Conservation (phyloP, 139 green algal genomes). For the Coccomyxa sp. region DNA sequence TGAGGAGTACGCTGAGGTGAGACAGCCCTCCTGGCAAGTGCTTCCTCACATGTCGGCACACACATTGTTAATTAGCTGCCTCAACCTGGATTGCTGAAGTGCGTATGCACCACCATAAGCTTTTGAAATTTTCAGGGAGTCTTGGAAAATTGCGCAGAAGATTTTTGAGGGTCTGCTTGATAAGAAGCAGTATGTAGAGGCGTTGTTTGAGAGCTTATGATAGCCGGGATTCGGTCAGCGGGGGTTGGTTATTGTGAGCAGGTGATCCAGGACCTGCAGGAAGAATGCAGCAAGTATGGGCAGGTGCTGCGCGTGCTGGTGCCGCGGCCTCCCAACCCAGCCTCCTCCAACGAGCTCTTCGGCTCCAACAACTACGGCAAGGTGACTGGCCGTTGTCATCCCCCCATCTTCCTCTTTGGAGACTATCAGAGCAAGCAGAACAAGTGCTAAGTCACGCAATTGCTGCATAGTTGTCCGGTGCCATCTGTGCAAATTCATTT, state of each 20-base stretch:
- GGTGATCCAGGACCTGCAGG: slow-evolving; percentile 59
- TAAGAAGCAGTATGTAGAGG: neutral
- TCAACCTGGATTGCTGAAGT: neutral
- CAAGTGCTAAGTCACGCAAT: neutral
- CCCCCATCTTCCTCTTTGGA: neutral
- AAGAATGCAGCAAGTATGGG: slow-evolving; percentile 60
- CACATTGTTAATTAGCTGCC: neutral
- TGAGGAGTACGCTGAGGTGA: slow-evolving; percentile 57
- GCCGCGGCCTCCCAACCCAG: slow-evolving; percentile 38
- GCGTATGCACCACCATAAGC: neutral
- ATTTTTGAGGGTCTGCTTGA: neutral
- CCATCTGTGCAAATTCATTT: neutral
- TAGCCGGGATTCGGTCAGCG: neutral
- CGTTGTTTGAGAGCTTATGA: neutral
- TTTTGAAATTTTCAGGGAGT: too few relatives aligned
- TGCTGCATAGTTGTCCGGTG: neutral
- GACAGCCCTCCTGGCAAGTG: neutral
- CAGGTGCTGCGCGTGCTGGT: slow-evolving; percentile 49
- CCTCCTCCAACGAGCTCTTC: slow-evolving; percentile 22
- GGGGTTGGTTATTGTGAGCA: slow-evolving; percentile 11
- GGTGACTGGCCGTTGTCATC: slow-evolving; percentile 15
- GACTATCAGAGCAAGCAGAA: neutral
- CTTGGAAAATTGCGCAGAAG: too few relatives aligned
- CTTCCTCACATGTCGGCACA: neutral
- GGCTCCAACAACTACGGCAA: slow-evolving; percentile 47